Conservation (phyloP, 257 asterid genomes). For the Solanum rostratum region DNA sequence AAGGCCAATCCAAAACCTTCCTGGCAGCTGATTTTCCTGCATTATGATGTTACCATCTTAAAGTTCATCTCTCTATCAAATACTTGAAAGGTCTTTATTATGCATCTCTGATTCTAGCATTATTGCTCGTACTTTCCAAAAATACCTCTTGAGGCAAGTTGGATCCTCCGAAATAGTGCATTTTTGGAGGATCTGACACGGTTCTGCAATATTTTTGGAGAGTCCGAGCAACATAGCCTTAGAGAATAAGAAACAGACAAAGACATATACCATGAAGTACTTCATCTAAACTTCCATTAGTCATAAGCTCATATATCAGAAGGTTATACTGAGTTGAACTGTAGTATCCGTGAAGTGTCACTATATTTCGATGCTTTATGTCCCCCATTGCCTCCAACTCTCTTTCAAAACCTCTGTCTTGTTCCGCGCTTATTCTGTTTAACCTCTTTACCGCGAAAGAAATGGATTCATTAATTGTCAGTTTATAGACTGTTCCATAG, state of each 20-base stretch:
- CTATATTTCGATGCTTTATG: constrained; percentile 77
- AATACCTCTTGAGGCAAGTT: background rate
- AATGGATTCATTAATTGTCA: constrained; percentile 28
- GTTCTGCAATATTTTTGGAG: background rate
- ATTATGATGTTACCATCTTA: background rate
- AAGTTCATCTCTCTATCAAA: background rate
- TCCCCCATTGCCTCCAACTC: constrained; percentile 86
- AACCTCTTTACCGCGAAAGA: constrained; percentile 65
- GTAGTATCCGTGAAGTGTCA: constrained; percentile 75
- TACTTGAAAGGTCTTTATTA: background rate
- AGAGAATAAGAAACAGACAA: background rate
- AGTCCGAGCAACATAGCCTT: background rate
- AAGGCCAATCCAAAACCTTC: constrained; percentile 56
- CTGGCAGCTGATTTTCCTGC: constrained; percentile 53
- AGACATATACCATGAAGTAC: constrained; percentile 54
- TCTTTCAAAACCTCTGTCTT: constrained; percentile 74
- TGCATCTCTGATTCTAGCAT: background rate
- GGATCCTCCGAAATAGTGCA: background rate
- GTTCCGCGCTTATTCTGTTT: constrained; percentile 42
- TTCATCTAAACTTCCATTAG: constrained; percentile 59
- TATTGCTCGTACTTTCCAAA: background rate
- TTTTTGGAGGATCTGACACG: background rate
- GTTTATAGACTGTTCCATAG: constrained; percentile 73
- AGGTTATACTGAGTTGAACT: constrained; percentile 64
- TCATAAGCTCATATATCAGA: constrained; percentile 87